phyloP scores from a whole-genome alignment of 129 eudicot species.

The Chrysanthemum makinoi region DNA sequence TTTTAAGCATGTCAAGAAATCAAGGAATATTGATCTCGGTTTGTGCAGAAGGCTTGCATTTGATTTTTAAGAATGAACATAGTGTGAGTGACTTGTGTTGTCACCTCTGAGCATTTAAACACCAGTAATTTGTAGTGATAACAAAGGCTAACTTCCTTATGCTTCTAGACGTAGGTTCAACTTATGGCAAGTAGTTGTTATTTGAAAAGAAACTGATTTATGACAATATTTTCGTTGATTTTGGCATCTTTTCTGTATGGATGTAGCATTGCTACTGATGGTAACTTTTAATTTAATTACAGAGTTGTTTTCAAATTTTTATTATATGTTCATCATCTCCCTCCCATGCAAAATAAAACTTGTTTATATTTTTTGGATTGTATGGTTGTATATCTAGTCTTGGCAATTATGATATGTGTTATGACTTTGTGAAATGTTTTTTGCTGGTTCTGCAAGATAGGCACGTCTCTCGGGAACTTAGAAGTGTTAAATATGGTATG shows the following conservation, averaged over 20 bases:
- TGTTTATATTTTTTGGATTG: too few species aligned
- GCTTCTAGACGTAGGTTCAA: slow-evolving; percentile 27
- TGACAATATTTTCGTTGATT: slow-evolving; percentile 16
- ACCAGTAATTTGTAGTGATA: slow-evolving; percentile 21
- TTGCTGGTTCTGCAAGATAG: too few species aligned
- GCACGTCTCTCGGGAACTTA: too few species aligned
- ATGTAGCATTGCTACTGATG: background rate
- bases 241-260: slow-evolving; percentile 13
- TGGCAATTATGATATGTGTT: too few species aligned
- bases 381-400: too few species aligned
- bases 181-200: slow-evolving; percentile 15
- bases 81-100: slow-evolving; percentile 2
- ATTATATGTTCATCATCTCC: too few species aligned
- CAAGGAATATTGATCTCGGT: slow-evolving; percentile 38
- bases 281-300: too few species aligned
- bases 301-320: too few species aligned
- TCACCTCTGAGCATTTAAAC: background rate
- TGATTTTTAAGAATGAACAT: slow-evolving; percentile 28
- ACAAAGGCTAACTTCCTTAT: slow-evolving; percentile 38
- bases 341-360: too few species aligned
- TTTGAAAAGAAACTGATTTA: slow-evolving; percentile 21
- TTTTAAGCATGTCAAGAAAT: slow-evolving; percentile 34
- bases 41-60: slow-evolving; percentile 70
- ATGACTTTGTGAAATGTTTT: too few species aligned
- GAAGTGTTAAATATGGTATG: too few species aligned